Percentiles rank a stretch among this genome's conserved stretches.
These are phyloP conservation scores for Amaranthus tricolor DNA, from an alignment of 179 eudicot genomes.

Conservation along the genomic window DNA sequence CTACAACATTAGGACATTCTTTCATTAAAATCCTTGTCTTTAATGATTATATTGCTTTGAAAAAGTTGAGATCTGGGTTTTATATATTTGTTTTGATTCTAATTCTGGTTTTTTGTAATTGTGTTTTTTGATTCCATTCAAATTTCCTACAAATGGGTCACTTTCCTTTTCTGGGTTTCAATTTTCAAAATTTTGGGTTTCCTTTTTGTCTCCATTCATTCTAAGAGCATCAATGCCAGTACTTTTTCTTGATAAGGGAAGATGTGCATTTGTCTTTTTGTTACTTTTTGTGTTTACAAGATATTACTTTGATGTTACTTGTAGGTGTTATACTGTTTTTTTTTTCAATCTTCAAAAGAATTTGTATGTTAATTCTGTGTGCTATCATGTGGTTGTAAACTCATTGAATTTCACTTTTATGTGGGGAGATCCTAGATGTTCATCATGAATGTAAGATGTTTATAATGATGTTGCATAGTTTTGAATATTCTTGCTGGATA, in stretches of 20 bases:
- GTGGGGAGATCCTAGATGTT: no score
- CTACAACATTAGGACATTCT: background rate
- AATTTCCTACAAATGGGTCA: slow-evolving; percentile 27
- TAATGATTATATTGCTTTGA: slow-evolving; percentile 12
- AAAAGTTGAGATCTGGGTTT: slow-evolving; percentile 56
- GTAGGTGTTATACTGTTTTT: no score
- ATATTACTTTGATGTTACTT: slow-evolving; percentile 10
- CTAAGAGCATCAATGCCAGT: slow-evolving; percentile 16
- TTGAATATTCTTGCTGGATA: no score
- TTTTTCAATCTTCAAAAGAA: no score
- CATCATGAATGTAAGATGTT: no score
- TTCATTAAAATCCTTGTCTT: slow-evolving; percentile 5
- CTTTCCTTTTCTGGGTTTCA: slow-evolving; percentile 32
- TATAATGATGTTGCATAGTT: no score
- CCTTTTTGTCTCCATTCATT: slow-evolving; percentile 26
- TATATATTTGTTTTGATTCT: slow-evolving; percentile 16
- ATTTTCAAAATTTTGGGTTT: slow-evolving; percentile 18
- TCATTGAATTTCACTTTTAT: no score
- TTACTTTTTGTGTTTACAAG: background rate
- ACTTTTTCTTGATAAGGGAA: slow-evolving; percentile 30
- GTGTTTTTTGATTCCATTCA: slow-evolving; percentile 3
- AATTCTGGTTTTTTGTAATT: slow-evolving; percentile 15
- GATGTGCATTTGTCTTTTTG: slow-evolving; percentile 39
- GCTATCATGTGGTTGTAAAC: no score
- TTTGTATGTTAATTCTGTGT: no score